Base-by-base conservation (phyloP, 805 yeast genomes). In the Yamadazyma sp. region DNA sequence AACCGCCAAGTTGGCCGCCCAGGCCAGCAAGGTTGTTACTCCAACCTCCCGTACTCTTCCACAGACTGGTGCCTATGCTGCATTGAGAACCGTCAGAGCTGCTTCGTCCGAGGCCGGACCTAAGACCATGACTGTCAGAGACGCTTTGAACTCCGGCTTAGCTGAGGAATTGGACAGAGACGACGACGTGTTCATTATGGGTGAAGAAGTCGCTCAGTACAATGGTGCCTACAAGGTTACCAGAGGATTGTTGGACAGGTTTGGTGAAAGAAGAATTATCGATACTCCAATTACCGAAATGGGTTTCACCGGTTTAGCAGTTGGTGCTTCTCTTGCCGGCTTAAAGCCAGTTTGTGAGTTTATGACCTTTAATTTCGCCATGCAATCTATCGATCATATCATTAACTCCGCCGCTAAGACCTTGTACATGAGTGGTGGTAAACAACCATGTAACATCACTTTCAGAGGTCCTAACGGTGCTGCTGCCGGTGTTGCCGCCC, bases 381-480 rank as follows among this genome's bases (percentile, higher is more conserved):
- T 93, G 99, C 99, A 93, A 75, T 85, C 99, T 51, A 93, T 93
- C 62, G 99, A 93, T 69, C 98, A 93, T 54, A 93, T 93, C 67
- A 78, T 93, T 70, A 93, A 93, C 78, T 90, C 98, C 41, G 98
- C 97, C 37, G 99, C 98, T 47, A 93, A 91, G 77, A 93, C 99
- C 35, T 88, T 81, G 69, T 93, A 93, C 75, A 93, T 93, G 99
- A 87, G 96, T 48, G 99, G 99, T 65, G 99, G 99, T 75, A 85
- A 82, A 47, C 96, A 90, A 70, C 91, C 91, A 47, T 90, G 97
- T 76, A 90, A 87, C 70, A 87, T 91, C 60, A 90, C 95, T 38
- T 93, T 93, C 77, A 84, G 99, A 72, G 99, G 99, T 58, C 98
- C 99, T 46, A 93, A 93, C 68, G 99, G 99, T 70, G 96, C 99